Evolutionary conservation across 2,329 filamentous ascomycete genomes (phyloP), one percentile per base, ranked within the genome.

Genomic region (Scopulariopsis brevicaulis): DNA sequence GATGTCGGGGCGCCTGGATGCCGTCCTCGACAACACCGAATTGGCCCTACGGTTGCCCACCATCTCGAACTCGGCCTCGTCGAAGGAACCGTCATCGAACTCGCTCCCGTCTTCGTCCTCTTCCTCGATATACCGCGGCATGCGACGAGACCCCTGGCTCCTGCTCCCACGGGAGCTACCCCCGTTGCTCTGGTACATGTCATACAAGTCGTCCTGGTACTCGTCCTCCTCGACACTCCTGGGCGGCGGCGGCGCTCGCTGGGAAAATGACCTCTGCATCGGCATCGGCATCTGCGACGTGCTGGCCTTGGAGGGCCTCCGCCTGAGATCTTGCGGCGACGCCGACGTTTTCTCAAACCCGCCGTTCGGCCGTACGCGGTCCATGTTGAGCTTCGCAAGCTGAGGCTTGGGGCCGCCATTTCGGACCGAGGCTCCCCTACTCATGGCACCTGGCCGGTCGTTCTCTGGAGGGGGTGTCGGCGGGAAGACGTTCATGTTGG

Each of bases 381-480:
- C 81, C 54, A 85, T 85, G 63, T 82, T 85, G 61, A 86, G 77
- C 64, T 82, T 82, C 25, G 81, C 76, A n/a, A 79, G 80, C 72
- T 79, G 77, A 43, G 82, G 82, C 62, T 81, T 85, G 54, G 77
- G 74, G 2, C 82, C 82, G 64, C 82, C 82, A 64, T 77, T 84
- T 59, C 82, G 80, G 54, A 85, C 80, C n/a, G 83, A 86, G 32
- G 77, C 76, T 56, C 74, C 81, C 24, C 83, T 77, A 62, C 73
- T 79, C 65, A 80, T 74, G 51, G 65, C 63, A 7, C 69, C 61
- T 3, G 72, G 71, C 65, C 86, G 87, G 64, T 96, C 91, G 61
- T 83, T 82, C 76, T 99, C 94, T 6, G 94, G 94, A 7, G 94
- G 94, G 48, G 94, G 94, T n/a, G 94, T 97, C n/a, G 94, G 94